A percentile compares a stretch with the other conserved stretches of the same genome.
These are phyloP conservation scores for Coemansia sp. DNA, from an alignment of 192 early-diverging fungal genomes.

Conservation along the genomic window DNA sequence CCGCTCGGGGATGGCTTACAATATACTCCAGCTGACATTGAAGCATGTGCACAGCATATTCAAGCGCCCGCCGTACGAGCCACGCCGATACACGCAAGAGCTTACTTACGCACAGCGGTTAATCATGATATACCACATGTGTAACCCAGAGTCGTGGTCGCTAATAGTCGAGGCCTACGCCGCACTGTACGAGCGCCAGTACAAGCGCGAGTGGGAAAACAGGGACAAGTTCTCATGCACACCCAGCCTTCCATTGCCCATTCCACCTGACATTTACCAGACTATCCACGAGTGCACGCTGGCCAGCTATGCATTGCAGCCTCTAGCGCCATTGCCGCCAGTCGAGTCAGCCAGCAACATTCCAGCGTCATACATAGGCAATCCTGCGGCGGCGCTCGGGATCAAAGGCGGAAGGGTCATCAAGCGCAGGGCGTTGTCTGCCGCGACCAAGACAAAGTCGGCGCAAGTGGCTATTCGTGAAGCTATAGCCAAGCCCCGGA, in stretches of 20 bases:
- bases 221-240: constrained; percentile 25
- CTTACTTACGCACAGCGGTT: constrained; percentile 34
- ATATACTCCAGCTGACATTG: constrained; percentile 20
- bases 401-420: constrained; percentile 9
- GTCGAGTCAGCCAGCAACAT: background rate
- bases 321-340: background rate
- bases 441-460: constrained; percentile 7
- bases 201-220: constrained; percentile 11
- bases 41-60: constrained; percentile 44
- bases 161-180: constrained; percentile 20
- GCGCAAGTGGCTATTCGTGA: background rate
- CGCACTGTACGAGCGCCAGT: constrained; percentile 8
- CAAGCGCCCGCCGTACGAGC: constrained; percentile 28
- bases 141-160: constrained; percentile 17
- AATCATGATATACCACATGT: constrained; percentile 29
- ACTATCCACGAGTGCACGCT: constrained; percentile 24
- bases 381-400: background rate
- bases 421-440: constrained; percentile 23
- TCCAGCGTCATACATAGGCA: background rate
- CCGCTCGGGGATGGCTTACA: constrained; percentile 5
- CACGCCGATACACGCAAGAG: constrained; percentile 26
- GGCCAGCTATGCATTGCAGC: background rate
- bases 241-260: background rate
- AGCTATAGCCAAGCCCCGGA: constrained; percentile 17
- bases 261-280: constrained; percentile 11